These are phyloP conservation scores for Mallotus japonicus DNA, from an alignment of 441 rosid genomes.

Conservation along the genomic window DNA sequence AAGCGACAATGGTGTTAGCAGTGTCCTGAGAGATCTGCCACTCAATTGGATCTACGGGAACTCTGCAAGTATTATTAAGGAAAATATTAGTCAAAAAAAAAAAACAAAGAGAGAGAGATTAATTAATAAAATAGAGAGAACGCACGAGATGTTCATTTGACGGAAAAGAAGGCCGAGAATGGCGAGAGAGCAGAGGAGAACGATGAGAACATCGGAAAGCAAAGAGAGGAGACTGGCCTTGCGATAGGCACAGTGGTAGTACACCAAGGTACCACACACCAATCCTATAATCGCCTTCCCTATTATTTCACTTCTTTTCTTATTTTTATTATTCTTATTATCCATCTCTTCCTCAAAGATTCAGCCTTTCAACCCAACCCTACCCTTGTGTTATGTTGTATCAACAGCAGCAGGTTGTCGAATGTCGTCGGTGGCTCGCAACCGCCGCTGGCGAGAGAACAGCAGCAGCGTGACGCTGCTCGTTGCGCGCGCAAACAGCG, in stretches of 20 bases:
- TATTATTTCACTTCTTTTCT: constrained; percentile 30
- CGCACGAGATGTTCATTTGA: constrained; percentile 83
- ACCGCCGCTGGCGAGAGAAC: too few relatives aligned
- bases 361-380: too few relatives aligned
- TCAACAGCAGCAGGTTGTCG: too few relatives aligned
- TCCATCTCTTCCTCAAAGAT: neutral
- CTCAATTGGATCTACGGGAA: constrained; percentile 93
- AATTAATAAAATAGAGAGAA: neutral
- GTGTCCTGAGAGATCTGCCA: constrained; percentile 96
- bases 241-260: constrained; percentile 81
- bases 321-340: constrained; percentile 7
- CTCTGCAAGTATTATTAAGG: constrained; percentile 36
- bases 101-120: neutral
- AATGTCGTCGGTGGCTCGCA: too few relatives aligned
- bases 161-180: constrained; percentile 97
- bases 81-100: neutral
- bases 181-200: constrained; percentile 93
- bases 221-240: constrained; percentile 76
- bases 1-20: constrained; percentile 64
- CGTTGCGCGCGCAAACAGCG: too few relatives aligned
- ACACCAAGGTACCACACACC: constrained; percentile 76
- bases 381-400: too few relatives aligned
- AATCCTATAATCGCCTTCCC: constrained; percentile 73
- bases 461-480: too few relatives aligned
- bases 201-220: constrained; percentile 81